These are phyloP conservation scores for Alternaria triticimaculans DNA, from an alignment of 2,329 filamentous ascomycete genomes.

Conservation along the genomic window DNA sequence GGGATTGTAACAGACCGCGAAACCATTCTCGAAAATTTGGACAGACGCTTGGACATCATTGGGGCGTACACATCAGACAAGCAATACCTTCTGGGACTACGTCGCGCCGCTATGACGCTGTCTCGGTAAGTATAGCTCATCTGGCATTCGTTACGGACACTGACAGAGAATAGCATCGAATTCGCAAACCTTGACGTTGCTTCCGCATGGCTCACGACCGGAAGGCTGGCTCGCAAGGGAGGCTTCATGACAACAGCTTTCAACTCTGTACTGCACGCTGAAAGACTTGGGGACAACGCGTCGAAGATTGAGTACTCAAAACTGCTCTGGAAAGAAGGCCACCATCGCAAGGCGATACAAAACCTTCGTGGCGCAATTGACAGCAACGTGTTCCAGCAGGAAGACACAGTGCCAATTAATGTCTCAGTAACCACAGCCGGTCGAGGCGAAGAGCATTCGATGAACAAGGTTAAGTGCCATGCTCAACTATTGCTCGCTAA, in stretches of 20 bases:
- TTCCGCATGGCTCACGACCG: constrained; percentile 82
- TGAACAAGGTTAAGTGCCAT: constrained; percentile 72
- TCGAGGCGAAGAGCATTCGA: constrained; percentile 42
- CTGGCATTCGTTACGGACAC: neutral
- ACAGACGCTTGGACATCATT: constrained; percentile 83
- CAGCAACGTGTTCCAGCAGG: constrained; percentile 73
- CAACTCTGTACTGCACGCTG: constrained; percentile 89
- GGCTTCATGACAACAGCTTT: constrained; percentile 87
- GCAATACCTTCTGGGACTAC: constrained; percentile 86
- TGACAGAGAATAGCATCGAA: constrained; percentile 49
- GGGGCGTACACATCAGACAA: constrained; percentile 92
- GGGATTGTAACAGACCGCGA: constrained; percentile 47
- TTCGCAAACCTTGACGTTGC: constrained; percentile 79
- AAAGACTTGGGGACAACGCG: constrained; percentile 80
- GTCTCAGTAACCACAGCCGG: constrained; percentile 49
- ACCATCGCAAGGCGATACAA: constrained; percentile 94
- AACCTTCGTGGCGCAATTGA: constrained; percentile 86
- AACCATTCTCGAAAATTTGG: constrained; percentile 61
- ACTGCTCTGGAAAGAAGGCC: constrained; percentile 89
- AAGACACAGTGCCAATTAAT: constrained; percentile 47
- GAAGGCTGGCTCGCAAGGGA: constrained; percentile 83
- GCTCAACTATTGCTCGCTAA: constrained; percentile 91
- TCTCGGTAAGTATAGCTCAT: constrained; percentile 60
- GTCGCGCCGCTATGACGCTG: constrained; percentile 85
- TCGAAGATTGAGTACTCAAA: constrained; percentile 94